A percentile compares a stretch with the other conserved stretches of the same genome.
phyloP scores from a whole-genome alignment of 2,329 filamentous ascomycete genomes.

The Cephalotrichum gorgonifer region DNA sequence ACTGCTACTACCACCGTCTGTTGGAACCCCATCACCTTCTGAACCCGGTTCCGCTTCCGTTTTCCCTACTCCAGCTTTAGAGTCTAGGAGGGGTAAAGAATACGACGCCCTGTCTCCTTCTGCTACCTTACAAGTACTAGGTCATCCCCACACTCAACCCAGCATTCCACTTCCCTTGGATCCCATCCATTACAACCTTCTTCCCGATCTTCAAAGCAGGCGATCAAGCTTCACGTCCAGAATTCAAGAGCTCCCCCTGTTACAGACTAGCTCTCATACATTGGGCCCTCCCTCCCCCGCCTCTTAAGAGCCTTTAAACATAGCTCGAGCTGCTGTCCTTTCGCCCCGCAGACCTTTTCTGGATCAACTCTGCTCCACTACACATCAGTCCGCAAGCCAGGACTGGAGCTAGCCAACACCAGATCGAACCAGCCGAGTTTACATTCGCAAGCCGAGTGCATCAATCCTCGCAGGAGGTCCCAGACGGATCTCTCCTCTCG shows the following conservation, averaged over 20 bases:
- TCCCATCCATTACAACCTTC: constrained; percentile 2
- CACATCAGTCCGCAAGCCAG: neutral
- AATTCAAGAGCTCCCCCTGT: neutral
- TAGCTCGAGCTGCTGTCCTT: neutral
- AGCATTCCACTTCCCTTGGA: neutral
- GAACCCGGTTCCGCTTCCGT: constrained; percentile 4
- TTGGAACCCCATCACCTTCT: neutral
- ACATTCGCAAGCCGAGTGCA: neutral
- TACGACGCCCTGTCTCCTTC: neutral
- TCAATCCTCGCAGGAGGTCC: neutral
- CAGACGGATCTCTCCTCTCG: neutral
- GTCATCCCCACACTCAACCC: constrained; percentile 5
- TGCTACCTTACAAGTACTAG: constrained; percentile 5
- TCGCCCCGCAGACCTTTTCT: neutral
- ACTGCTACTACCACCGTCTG: neutral
- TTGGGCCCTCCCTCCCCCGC: neutral
- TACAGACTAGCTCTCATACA: neutral
- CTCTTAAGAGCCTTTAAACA: neutral
- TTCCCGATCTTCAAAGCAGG: constrained; percentile 1
- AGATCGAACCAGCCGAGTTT: neutral
- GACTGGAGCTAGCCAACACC: neutral
- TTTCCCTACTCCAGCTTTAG: neutral
- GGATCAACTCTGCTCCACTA: neutral
- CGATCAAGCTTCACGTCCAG: neutral
- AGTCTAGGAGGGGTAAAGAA: neutral